Evolutionary conservation across 176 grass and related monocot species (phyloP).

Genomic region (Raddia guianensis): DNA sequence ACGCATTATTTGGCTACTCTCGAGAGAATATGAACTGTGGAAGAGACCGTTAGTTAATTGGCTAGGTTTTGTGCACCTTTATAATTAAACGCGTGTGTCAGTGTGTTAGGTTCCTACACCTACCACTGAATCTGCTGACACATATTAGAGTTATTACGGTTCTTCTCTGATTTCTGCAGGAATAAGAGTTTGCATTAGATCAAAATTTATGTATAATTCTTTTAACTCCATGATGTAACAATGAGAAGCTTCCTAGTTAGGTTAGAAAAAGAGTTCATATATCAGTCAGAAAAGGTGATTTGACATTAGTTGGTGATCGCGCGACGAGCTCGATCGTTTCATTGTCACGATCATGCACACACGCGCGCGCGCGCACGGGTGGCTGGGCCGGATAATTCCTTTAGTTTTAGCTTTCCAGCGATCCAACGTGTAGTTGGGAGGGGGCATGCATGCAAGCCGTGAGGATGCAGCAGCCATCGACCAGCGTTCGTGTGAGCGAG

Average conservation of each 20-base stretch:
- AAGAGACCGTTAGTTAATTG: background rate
- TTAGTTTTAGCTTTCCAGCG: conserved; percentile 35
- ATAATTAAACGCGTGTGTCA: background rate
- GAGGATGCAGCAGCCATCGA: conserved; percentile 23
- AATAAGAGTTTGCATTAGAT: background rate
- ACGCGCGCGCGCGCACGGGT: background rate
- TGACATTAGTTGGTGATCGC: too few relatives aligned
- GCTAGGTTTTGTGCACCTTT: background rate
- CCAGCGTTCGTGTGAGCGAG: conserved; percentile 29
- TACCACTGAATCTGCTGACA: background rate
- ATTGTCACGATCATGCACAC: conserved; percentile 23
- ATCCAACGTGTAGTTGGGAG: conserved; percentile 3
- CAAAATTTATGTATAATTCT: background rate
- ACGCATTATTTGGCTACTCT: background rate
- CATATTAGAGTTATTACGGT: background rate
- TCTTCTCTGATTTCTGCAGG: background rate
- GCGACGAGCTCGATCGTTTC: background rate
- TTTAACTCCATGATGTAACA: too few relatives aligned
- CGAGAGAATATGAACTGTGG: background rate
- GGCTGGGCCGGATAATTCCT: conserved; percentile 23
- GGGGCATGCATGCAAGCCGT: conserved; percentile 32
- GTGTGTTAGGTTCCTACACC: background rate
- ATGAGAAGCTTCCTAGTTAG: background rate
- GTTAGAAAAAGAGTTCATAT: too few relatives aligned
- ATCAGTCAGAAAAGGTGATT: too few relatives aligned